Evolutionary conservation across 2,329 filamentous ascomycete species (phyloP).

Genomic region (Ceratocystiopsis minuta): DNA sequence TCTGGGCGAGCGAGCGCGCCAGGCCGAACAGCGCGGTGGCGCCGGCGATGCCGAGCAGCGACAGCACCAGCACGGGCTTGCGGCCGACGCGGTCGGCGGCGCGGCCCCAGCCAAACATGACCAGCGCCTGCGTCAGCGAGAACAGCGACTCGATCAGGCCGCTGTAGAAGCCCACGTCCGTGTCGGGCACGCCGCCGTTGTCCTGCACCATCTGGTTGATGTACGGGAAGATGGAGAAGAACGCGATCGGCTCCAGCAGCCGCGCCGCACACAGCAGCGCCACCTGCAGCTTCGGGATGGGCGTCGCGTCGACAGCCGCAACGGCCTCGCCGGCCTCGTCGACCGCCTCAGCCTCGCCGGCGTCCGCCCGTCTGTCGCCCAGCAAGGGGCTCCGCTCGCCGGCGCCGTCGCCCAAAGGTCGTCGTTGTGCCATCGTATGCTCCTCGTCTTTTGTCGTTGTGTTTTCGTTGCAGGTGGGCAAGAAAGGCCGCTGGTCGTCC

Average conservation of each 20-base stretch:
- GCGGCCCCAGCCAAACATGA: constrained; percentile 59
- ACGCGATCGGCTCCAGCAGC: constrained; percentile 59
- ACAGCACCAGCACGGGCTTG: constrained; percentile 33
- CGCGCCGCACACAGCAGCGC: constrained; percentile 56
- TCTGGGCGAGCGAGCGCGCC: constrained; percentile 48
- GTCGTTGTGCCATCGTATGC: background rate
- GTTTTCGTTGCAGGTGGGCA: too few relatives aligned
- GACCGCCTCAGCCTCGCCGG: background rate
- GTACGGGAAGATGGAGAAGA: constrained; percentile 69
- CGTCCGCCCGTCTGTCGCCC: background rate
- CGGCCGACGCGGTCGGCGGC: constrained; percentile 36
- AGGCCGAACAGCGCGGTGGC: constrained; percentile 50
- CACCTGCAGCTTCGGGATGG: constrained; percentile 47
- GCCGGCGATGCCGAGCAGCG: constrained; percentile 43
- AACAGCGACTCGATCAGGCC: constrained; percentile 61
- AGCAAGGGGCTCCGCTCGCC: constrained; percentile 12
- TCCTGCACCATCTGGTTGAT: constrained; percentile 59
- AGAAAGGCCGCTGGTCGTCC: too few relatives aligned
- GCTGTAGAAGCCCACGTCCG: constrained; percentile 64
- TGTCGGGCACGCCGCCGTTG: constrained; percentile 39
- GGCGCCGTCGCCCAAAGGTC: background rate
- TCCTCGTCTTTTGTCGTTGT: background rate
- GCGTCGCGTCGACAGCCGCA: constrained; percentile 20
- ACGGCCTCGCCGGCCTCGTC: constrained; percentile 5
- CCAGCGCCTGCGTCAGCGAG: constrained; percentile 55